Evolutionary conservation across 768 basidiomycete genomes (phyloP).

Genomic region (Amanita pallidorosea): DNA sequence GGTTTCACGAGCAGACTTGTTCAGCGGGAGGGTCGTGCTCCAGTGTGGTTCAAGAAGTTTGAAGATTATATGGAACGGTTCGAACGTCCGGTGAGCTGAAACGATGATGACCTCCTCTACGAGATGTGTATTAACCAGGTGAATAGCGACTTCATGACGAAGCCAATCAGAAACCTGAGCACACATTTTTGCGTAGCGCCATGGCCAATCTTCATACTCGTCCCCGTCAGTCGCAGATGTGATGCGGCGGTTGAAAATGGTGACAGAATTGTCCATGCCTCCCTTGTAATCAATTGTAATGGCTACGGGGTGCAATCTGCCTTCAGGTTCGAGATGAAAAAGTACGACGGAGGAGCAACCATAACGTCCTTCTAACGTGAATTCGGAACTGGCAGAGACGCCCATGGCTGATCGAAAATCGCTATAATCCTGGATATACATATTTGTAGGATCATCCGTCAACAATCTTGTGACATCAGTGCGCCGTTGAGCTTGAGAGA

Average conservation of each 20-base stretch:
- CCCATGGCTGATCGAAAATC: background rate
- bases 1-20: constrained; percentile 14
- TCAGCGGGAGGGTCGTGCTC: constrained; percentile 18
- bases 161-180: constrained; percentile 19
- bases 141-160: constrained; percentile 18
- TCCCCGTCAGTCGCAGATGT: constrained; percentile 2
- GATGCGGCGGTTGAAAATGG: constrained; percentile 18
- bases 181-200: constrained; percentile 23
- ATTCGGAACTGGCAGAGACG: constrained; percentile 8
- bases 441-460: background rate
- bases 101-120: constrained; percentile 21
- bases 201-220: constrained; percentile 18
- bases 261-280: constrained; percentile 15
- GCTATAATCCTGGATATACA: background rate
- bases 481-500: background rate
- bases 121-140: constrained; percentile 19
- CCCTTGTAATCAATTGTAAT: constrained; percentile 19
- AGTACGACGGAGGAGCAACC: constrained; percentile 18
- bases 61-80: constrained; percentile 15
- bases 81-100: constrained; percentile 17
- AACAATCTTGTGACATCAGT: background rate
- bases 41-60: constrained; percentile 18
- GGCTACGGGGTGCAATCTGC: constrained; percentile 18
- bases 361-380: constrained; percentile 12
- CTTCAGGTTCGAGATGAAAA: constrained; percentile 15